Evolutionary conservation across 2,329 filamentous ascomycete species (phyloP), one percentile per base, ranked within the genome.

Genomic region (Pseudogymnoascus sp.): DNA sequence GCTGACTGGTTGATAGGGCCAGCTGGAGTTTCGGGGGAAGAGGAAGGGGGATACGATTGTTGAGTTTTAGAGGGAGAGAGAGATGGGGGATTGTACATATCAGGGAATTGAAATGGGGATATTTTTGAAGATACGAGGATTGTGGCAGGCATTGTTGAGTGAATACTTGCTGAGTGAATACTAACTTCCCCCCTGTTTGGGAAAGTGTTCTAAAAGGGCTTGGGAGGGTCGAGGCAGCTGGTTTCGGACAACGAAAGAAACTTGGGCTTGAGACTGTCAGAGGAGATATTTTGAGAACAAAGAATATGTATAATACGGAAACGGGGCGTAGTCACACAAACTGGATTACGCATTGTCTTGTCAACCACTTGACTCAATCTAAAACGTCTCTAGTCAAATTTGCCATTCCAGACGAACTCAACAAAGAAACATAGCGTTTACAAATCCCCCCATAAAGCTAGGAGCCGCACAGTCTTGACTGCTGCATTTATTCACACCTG

Each of bases 1-100:
- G 26, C 47, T 61, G 68, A 70, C 65, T 66, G 65, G 31, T 65
- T 64, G 26, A 53, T 71, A 97, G 93, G 95, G 93, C 72, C 91
- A 93, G 74, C 96, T 80, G 76, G 83, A 96, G 60, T 76, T 97
- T 70, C 85, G 92, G 70, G 93, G 87, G 64, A 97, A 97, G 87
- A 83, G 90, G 76, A 89, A 85, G 77, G 93, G 91, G 63, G 93
- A 97, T 74, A 82, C 87, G n/a, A 82, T 96, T 72, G 79, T 81
- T 63, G 93, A 97, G 78, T 93, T 83, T 76, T 97, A 78, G 71
- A 66, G 57, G 21, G 38, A 38, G 23, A 31, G 50, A 62, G 64
- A 63, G 59, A 62, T 62, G 61, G 62, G 33, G 62, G 64, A 64
- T 59, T 77, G 77, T 82, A 81, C 73, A 80, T 81, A 80, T 71